Base-by-base conservation (phyloP, 768 basidiomycete species). In the Leccinum truebloodii region DNA sequence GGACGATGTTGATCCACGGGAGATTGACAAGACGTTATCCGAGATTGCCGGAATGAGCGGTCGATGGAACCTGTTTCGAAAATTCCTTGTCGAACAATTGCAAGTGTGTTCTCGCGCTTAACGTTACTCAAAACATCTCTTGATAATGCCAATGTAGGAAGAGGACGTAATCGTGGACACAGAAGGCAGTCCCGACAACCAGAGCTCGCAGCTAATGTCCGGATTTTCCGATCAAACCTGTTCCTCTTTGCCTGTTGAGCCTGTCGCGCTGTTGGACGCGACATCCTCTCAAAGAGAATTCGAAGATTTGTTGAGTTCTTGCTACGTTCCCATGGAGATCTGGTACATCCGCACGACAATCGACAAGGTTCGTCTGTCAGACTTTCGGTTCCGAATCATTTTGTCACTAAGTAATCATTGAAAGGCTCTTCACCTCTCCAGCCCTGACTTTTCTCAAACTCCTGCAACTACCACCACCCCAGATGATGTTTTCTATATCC, bases 401-500 rank as follows among this genome's bases (percentile, higher is more conserved):
- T 20, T 50, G 22, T n/a, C 55, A 59, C 49, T 41, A 28, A 55
- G 55, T 16, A 32, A 35, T 52, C 34, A n/a, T n/a, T n/a, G n/a
- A 12, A 28, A 98, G 95, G 96, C 96, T 2, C 94, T 96, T 68
- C 86, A 88, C 26, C 79, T 97, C 48, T 92, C 96, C 26, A 85
- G 79, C 14, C 80, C 85, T 3, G 94, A 98, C 69, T 70, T 81
- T 7, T 81, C 87, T 2, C 83, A 88, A 59, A 76, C 67, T 44
- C 92, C 83, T 54, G 78, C 82, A 12, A 84, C 80, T 2, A 91
- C 89, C 0, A 94, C 92, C 0, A 86, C 86, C 0, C 92, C 93
- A 0, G 97, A 99, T 72, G 97, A 98, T 66, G 90, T 89, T 2
- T 99, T 98, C 77, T 99, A 97, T 75, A 89, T 99, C 59, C 79